Conservation (phyloP, 2,329 filamentous ascomycete genomes). For the Amphichorda felina region DNA sequence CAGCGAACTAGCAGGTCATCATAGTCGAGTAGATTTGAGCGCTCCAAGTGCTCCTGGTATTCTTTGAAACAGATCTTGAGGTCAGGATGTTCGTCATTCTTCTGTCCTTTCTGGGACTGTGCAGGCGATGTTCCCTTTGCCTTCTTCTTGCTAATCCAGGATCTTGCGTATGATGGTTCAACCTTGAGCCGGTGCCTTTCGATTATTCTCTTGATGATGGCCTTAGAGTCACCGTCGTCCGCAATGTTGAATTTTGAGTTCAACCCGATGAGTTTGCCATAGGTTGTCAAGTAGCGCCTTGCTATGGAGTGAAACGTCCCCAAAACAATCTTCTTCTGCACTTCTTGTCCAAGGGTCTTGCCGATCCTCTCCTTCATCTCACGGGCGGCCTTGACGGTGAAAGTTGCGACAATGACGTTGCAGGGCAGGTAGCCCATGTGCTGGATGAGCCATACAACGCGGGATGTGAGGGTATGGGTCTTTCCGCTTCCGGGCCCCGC, state of each 20-base stretch:
- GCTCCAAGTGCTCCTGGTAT: constrained; percentile 65
- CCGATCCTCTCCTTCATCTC: constrained; percentile 90
- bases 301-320: constrained; percentile 95
- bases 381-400: constrained; percentile 85
- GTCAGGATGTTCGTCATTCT: constrained; percentile 34
- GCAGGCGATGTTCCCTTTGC: constrained; percentile 39
- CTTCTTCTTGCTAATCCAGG: constrained; percentile 63
- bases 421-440: constrained; percentile 61
- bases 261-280: constrained; percentile 76
- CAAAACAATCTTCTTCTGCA: constrained; percentile 67
- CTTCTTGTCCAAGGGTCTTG: constrained; percentile 64
- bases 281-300: constrained; percentile 69
- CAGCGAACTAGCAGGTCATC: constrained; percentile 84
- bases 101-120: constrained; percentile 22
- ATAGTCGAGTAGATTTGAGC: constrained; percentile 81
- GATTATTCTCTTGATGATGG: constrained; percentile 72
- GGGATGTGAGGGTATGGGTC: constrained; percentile 87
- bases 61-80: constrained; percentile 58
- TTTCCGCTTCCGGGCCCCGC: constrained; percentile 69
- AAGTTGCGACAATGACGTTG: constrained; percentile 90
- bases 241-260: constrained; percentile 81
- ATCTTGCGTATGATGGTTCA: constrained; percentile 58
- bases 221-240: constrained; percentile 67
- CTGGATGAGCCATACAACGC: constrained; percentile 79
- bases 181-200: constrained; percentile 58